Conservation (phyloP, 2,329 filamentous ascomycete genomes). For the Arthrobotrys iridis region DNA sequence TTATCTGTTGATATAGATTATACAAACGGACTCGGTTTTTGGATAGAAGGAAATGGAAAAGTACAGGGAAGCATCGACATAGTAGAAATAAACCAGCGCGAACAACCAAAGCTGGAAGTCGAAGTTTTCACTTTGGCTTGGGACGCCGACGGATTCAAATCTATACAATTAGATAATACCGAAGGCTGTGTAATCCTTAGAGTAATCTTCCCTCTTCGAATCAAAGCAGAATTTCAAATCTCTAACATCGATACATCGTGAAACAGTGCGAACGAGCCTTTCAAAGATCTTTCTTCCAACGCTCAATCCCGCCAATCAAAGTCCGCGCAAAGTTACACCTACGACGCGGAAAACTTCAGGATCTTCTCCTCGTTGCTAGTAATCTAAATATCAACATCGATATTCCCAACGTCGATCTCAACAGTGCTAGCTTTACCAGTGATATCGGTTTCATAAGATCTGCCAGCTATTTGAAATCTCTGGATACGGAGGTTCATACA, state of each 20-base stretch:
- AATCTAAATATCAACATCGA: constrained; percentile 31
- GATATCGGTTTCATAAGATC: constrained; percentile 15
- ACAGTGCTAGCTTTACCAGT: constrained; percentile 7
- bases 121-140: constrained; percentile 35
- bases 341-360: constrained; percentile 7
- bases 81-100: constrained; percentile 4
- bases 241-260: neutral
- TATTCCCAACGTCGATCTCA: constrained; percentile 6
- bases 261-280: constrained; percentile 26
- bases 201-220: neutral
- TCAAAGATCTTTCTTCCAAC: constrained; percentile 27
- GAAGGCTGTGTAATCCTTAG: constrained; percentile 24
- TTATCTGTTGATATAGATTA: constrained; percentile 26
- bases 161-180: constrained; percentile 20
- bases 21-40: constrained; percentile 26
- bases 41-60: constrained; percentile 38
- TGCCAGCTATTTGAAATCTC: neutral
- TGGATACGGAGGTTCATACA: constrained; percentile 17
- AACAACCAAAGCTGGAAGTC: constrained; percentile 19
- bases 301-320: constrained; percentile 21
- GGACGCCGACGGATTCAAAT: constrained; percentile 37
- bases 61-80: constrained; percentile 33
- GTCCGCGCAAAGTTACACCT: constrained; percentile 43
- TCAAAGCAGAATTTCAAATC: neutral
- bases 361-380: constrained; percentile 30